These are phyloP conservation scores for Leccinum subrobustum DNA, from an alignment of 1,284 basidiomycete genomes.

Conservation along the genomic window DNA sequence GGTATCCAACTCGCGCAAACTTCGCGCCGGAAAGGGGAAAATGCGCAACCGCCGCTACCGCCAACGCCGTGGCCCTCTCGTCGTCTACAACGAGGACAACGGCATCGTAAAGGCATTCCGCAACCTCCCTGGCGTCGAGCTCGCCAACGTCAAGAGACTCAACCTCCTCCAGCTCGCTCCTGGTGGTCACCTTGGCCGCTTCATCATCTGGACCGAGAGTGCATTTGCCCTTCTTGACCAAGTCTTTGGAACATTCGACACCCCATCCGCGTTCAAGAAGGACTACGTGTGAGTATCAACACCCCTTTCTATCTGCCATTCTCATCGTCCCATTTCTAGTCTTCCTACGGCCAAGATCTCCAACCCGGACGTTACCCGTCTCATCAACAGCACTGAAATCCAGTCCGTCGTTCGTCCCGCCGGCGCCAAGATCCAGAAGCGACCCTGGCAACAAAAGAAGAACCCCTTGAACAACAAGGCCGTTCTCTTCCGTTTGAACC, in stretches of 20 bases:
- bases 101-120: constrained; percentile 98
- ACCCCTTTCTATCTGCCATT: neutral
- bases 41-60: constrained; percentile 95
- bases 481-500: constrained; percentile 98
- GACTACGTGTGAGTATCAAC: constrained; percentile 72
- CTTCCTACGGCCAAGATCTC: constrained; percentile 94
- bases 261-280: constrained; percentile 85
- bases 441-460: constrained; percentile 99
- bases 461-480: constrained; percentile 97
- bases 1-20: constrained; percentile 96
- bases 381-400: constrained; percentile 98
- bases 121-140: constrained; percentile 98
- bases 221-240: constrained; percentile 94
- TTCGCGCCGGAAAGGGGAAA: constrained; percentile 98
- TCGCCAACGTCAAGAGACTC: constrained; percentile 91
- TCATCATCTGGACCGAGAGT: constrained; percentile 98
- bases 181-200: constrained; percentile 98
- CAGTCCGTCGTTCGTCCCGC: constrained; percentile 93
- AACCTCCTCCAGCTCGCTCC: constrained; percentile 99
- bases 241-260: constrained; percentile 93
- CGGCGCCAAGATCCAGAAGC: constrained; percentile 77
- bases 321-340: constrained; percentile 39
- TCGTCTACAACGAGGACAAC: constrained; percentile 98
- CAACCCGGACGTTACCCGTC: constrained; percentile 95
- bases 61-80: constrained; percentile 95